phyloP scores from a whole-genome alignment of 228 moss, liverwort and hornwort genomes.

The Sphagnum fallax region DNA sequence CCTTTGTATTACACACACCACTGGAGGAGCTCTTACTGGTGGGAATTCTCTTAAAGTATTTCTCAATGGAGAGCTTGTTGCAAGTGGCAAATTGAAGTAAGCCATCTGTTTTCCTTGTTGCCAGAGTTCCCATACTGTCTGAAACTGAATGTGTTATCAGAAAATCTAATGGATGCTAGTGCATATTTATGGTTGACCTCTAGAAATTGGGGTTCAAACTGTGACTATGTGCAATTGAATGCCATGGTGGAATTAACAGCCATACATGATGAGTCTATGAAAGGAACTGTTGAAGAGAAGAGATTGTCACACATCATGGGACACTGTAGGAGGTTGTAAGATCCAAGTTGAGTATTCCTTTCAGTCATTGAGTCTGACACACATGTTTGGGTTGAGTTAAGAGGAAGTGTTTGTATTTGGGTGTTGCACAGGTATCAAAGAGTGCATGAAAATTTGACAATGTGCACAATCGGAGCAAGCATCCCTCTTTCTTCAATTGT shows the following conservation, averaged over 20 bases:
- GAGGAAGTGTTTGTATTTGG: not conserved
- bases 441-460: constrained; percentile 57
- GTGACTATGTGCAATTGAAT: too few species aligned
- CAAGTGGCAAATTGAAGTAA: constrained; percentile 65
- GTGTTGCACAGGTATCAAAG: constrained; percentile 43
- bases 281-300: too few species aligned
- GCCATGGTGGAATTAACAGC: too few species aligned
- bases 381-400: not conserved
- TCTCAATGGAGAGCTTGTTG: constrained; percentile 53
- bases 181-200: too few species aligned
- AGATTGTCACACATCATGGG: too few species aligned
- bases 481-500: constrained; percentile 32
- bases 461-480: constrained; percentile 69
- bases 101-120: not conserved
- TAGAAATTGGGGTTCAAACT: too few species aligned
- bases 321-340: too few species aligned
- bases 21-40: constrained; percentile 67
- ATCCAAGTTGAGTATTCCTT: too few species aligned
- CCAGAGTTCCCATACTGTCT: too few species aligned
- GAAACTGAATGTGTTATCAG: too few species aligned
- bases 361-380: not conserved
- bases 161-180: too few species aligned
- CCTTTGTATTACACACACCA: constrained; percentile 67
- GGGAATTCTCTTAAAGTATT: constrained; percentile 69
- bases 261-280: too few species aligned